Percentiles rank a stretch among this genome's conserved stretches.
Evolutionary conservation across 2,329 filamentous ascomycete genomes (phyloP).

Genomic region (Alternaria solani): DNA sequence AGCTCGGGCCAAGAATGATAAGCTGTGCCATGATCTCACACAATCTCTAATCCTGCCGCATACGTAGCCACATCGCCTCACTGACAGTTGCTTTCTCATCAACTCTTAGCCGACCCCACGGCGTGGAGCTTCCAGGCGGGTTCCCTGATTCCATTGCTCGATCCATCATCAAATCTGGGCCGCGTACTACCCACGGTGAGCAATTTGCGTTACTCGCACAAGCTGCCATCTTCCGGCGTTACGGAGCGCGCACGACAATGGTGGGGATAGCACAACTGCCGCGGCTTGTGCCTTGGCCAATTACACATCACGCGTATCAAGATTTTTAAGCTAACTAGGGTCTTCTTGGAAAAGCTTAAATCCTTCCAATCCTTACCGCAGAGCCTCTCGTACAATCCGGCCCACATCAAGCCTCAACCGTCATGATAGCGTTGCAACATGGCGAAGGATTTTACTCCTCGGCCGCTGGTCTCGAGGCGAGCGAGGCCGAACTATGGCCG

Average conservation of each 20-base stretch:
- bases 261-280: conserved; percentile 9
- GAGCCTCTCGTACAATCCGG: conserved; percentile 11
- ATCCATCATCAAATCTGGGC: conserved; percentile 3
- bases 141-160: not conserved
- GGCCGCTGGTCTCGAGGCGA: conserved; percentile 17
- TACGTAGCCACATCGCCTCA: not conserved
- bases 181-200: not conserved
- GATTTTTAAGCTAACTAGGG: conserved; percentile 17
- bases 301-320: conserved; percentile 3
- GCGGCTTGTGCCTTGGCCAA: conserved; percentile 9
- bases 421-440: conserved; percentile 19
- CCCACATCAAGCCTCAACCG: conserved; percentile 20
- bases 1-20: conserved; percentile 4
- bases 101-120: not conserved
- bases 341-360: conserved; percentile 19
- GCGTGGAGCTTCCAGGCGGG: conserved; percentile 1
- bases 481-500: conserved; percentile 21
- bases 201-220: conserved; percentile 9
- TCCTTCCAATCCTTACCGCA: conserved; percentile 15
- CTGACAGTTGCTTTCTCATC: not conserved
- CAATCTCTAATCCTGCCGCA: not conserved
- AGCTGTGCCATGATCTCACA: not conserved
- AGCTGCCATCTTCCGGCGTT: conserved; percentile 8
- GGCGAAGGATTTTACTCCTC: conserved; percentile 21
- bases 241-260: conserved; percentile 4